Evolutionary conservation across 495 filamentous ascomycete species (phyloP).

Genomic region (Immersiella caudata): DNA sequence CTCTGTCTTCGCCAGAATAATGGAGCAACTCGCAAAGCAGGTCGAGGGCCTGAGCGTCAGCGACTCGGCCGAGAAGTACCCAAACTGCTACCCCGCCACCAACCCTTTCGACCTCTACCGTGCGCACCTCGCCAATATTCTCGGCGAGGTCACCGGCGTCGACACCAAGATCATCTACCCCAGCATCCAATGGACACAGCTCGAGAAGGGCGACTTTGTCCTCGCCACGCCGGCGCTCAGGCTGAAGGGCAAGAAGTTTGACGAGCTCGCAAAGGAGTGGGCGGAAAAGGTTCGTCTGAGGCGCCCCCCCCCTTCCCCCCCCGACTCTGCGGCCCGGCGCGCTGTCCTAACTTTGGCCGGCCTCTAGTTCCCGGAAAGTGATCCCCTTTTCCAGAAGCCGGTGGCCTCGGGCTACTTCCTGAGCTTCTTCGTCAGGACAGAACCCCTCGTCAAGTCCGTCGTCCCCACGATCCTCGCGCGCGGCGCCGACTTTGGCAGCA

Average conservation of each 20-base stretch:
- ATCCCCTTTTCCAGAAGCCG: conserved; percentile 70
- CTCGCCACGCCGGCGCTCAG: conserved; percentile 78
- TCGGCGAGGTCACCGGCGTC: conserved; percentile 73
- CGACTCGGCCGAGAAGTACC: conserved; percentile 48
- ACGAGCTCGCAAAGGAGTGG: conserved; percentile 71
- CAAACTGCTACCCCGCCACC: conserved; percentile 62
- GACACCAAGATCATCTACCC: conserved; percentile 76
- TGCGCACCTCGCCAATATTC: conserved; percentile 72
- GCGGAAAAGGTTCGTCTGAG: conserved; percentile 59
- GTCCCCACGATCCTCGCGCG: conserved; percentile 64
- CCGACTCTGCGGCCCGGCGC: not conserved
- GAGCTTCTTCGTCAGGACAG: conserved; percentile 76
- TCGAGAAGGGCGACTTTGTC: conserved; percentile 89
- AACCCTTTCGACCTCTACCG: conserved; percentile 92
- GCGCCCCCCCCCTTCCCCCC: not conserved
- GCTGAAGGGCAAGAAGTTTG: conserved; percentile 79
- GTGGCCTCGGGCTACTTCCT: conserved; percentile 65
- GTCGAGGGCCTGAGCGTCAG: conserved; percentile 46
- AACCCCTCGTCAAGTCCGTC: conserved; percentile 60
- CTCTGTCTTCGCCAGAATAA: conserved; percentile 27
- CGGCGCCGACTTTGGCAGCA: conserved; percentile 66
- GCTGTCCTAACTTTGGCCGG: not conserved
- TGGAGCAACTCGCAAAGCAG: conserved; percentile 43
- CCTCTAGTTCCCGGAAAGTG: conserved; percentile 70
- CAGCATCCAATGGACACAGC: conserved; percentile 76